Percentiles rank a stretch among this genome's conserved stretches.
These are phyloP conservation scores for Hemisphaericaspora xylofermentans DNA, from an alignment of 1,139 yeast genomes.

Conservation along the genomic window DNA sequence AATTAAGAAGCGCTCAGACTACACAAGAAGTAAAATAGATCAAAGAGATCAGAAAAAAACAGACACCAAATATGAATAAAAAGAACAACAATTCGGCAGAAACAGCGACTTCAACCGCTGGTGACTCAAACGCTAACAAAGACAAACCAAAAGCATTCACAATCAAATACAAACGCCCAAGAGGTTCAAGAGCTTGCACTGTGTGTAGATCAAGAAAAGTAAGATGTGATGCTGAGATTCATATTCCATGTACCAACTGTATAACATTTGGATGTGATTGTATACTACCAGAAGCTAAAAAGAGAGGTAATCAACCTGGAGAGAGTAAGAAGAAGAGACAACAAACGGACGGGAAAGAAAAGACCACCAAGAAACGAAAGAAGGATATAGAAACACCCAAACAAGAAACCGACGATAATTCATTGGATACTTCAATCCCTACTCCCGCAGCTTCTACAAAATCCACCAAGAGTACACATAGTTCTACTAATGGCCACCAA, in stretches of 20 bases:
- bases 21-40: no score
- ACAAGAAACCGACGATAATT: neutral
- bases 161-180: slow-evolving; percentile 49
- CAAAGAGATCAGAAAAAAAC: no score
- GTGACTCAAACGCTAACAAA: neutral
- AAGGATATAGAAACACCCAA: neutral
- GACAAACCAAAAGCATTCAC: slow-evolving; percentile 52
- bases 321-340: slow-evolving; percentile 15
- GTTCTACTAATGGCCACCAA: neutral
- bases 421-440: neutral
- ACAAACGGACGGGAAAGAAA: slow-evolving; percentile 19
- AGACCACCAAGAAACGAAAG: slow-evolving; percentile 2
- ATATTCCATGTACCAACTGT: slow-evolving; percentile 76
- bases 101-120: neutral
- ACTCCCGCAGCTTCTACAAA: neutral
- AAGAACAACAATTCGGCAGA: neutral
- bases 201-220: slow-evolving; percentile 73
- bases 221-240: slow-evolving; percentile 66
- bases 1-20: no score
- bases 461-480: neutral
- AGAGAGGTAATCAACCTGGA: slow-evolving; percentile 35
- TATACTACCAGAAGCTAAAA: slow-evolving; percentile 58
- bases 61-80: neutral
- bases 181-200: slow-evolving; percentile 55
- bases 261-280: slow-evolving; percentile 77